phyloP scores from a whole-genome alignment of 1,139 yeast species.

The Kluyveromyces marxianus region DNA sequence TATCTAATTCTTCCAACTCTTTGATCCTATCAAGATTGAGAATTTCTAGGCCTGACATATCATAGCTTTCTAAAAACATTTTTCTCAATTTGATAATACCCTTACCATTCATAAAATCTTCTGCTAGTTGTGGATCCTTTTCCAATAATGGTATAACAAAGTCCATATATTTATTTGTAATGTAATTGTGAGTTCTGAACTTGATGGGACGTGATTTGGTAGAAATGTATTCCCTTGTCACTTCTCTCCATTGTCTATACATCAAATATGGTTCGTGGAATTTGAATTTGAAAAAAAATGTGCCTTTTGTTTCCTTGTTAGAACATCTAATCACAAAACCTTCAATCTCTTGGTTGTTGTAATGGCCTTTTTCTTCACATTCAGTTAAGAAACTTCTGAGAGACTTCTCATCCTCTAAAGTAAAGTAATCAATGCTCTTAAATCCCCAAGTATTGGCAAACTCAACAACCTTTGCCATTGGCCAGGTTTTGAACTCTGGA shows the following conservation, averaged over 20 bases:
- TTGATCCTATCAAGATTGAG: constrained; percentile 32
- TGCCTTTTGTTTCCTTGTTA: constrained; percentile 27
- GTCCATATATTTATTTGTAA: constrained; percentile 60
- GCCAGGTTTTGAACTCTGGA: constrained; percentile 54
- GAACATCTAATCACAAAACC: constrained; percentile 84
- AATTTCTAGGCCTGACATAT: constrained; percentile 42
- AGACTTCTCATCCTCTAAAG: constrained; percentile 33
- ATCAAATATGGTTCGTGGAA: constrained; percentile 92
- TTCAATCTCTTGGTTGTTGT: constrained; percentile 67
- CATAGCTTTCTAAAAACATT: constrained; percentile 42
- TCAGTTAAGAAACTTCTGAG: constrained; percentile 47
- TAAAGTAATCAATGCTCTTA: constrained; percentile 42
- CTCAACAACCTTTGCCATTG: constrained; percentile 48
- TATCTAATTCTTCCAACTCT: constrained; percentile 30
- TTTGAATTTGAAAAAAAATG: constrained; percentile 77
- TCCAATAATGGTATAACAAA: constrained; percentile 53
- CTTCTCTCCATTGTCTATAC: constrained; percentile 87
- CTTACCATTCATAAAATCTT: constrained; percentile 46
- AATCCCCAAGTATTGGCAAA: constrained; percentile 76
- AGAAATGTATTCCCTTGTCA: constrained; percentile 55
- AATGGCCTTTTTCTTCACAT: constrained; percentile 62
- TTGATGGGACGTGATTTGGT: constrained; percentile 39
- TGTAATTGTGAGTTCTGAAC: constrained; percentile 46
- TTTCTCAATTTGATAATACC: constrained; percentile 73
- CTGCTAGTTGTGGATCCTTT: constrained; percentile 38